These are phyloP conservation scores for Aegilops speltoides DNA, from an alignment of 176 grass and related monocot species.

Conservation along the genomic window DNA sequence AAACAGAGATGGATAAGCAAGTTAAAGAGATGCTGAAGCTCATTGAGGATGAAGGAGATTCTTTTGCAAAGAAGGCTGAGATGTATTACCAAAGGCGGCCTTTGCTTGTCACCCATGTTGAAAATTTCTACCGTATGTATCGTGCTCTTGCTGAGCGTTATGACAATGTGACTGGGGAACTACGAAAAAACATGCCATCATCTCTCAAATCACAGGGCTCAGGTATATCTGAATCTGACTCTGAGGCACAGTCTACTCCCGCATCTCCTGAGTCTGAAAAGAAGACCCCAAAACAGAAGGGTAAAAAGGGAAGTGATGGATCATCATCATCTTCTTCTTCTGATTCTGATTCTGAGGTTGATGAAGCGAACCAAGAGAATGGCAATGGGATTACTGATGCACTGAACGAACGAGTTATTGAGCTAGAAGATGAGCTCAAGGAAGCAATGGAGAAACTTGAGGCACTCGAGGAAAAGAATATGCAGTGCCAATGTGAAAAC, in stretches of 20 bases:
- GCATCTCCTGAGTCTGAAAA: conserved; percentile 40
- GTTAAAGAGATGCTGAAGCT: conserved; percentile 95
- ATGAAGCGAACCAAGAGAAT: conserved; percentile 47
- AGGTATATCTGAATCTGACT: conserved; percentile 56
- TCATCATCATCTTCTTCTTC: conserved; percentile 69
- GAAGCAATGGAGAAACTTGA: conserved; percentile 53
- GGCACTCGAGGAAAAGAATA: conserved; percentile 60
- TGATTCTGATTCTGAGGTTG: conserved; percentile 69
- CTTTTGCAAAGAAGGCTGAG: conserved; percentile 94
- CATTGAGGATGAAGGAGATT: conserved; percentile 91
- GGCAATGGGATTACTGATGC: conserved; percentile 45
- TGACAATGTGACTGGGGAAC: conserved; percentile 87
- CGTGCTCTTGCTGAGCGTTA: conserved; percentile 93
- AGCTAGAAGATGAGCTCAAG: conserved; percentile 78
- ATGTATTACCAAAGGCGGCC: conserved; percentile 83
- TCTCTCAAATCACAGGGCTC: conserved; percentile 71
- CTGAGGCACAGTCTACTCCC: conserved; percentile 42
- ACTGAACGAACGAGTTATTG: conserved; percentile 49
- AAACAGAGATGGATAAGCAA: conserved; percentile 83
- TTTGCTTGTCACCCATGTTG: conserved; percentile 68
- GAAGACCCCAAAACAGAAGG: conserved; percentile 32
- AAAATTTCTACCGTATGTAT: conserved; percentile 95
- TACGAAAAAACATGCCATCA: conserved; percentile 73
- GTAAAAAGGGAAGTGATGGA: conserved; percentile 58
- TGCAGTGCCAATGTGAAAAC: conserved; percentile 35